Conservation (phyloP, 805 yeast genomes). For the Suhomyces kilbournensis region DNA sequence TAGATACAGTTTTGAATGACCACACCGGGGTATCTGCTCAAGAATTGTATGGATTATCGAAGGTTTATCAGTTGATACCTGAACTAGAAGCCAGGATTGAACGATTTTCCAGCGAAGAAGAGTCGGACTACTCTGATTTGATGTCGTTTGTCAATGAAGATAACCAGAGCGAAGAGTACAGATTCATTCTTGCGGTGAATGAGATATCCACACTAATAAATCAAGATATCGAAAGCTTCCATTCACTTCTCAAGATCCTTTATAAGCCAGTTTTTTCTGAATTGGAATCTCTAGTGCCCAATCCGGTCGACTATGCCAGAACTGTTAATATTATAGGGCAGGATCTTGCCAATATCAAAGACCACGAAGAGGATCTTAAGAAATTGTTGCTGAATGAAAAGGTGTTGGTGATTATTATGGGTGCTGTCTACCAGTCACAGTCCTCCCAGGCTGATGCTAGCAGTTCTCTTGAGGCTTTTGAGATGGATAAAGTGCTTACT, state of each 20-base stretch:
- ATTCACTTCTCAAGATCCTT: constrained; percentile 46
- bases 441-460: constrained; percentile 15
- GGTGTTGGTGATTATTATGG: constrained; percentile 68
- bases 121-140: constrained; percentile 30
- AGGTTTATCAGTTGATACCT: constrained; percentile 22
- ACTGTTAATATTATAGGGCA: constrained; percentile 52
- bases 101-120: constrained; percentile 19
- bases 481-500: constrained; percentile 35
- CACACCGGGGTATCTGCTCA: constrained; percentile 3
- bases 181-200: constrained; percentile 54
- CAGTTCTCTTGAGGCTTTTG: constrained; percentile 5
- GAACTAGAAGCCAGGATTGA: constrained; percentile 18
- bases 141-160: constrained; percentile 26
- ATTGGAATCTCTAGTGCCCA: constrained; percentile 57
- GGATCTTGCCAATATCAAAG: constrained; percentile 30
- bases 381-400: constrained; percentile 58
- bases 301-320: constrained; percentile 59
- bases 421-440: constrained; percentile 51
- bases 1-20: neutral
- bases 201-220: constrained; percentile 52
- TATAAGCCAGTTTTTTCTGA: constrained; percentile 71
- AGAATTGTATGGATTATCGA: constrained; percentile 20
- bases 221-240: constrained; percentile 50
- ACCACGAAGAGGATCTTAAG: constrained; percentile 35
- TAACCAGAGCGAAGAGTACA: constrained; percentile 40